phyloP scores from a whole-genome alignment of 2,329 filamentous ascomycete species.

The Cyphellophora attinorum region DNA sequence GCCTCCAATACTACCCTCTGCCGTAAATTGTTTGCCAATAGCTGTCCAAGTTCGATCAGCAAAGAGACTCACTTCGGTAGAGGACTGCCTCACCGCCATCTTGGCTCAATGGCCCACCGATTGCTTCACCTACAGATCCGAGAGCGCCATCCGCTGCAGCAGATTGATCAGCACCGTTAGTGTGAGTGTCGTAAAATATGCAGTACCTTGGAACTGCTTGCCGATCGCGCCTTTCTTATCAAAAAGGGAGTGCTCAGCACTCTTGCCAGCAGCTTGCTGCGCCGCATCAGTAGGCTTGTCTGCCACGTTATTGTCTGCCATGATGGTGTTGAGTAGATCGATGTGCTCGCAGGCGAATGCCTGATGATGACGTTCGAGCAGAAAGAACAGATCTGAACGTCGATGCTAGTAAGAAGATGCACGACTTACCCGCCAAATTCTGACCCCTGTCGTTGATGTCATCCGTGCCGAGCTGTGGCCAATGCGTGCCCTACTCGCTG shows the following conservation, averaged over 20 bases:
- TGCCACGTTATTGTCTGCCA: slow-evolving; percentile 11
- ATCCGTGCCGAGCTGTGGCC: too few species aligned
- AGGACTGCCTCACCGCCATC: slow-evolving; percentile 15
- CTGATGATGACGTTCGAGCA: too few species aligned
- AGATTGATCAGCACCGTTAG: too few species aligned
- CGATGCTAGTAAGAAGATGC: too few species aligned
- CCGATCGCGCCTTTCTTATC: slow-evolving; percentile 25
- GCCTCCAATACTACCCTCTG: slow-evolving; percentile 24
- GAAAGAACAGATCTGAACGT: too few species aligned
- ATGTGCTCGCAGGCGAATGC: too few species aligned
- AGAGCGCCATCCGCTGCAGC: slow-evolving; percentile 22
- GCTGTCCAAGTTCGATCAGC: too few species aligned
- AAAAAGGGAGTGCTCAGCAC: slow-evolving; percentile 14
- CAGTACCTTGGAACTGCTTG: slow-evolving; percentile 21
- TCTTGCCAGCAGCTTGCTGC: not conserved
- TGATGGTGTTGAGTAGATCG: not conserved
- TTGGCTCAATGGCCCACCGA: slow-evolving; percentile 27
- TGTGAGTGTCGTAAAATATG: too few species aligned
- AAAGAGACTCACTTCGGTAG: too few species aligned
- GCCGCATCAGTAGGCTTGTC: not conserved
- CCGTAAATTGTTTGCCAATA: slow-evolving; percentile 28
- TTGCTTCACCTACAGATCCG: slow-evolving; percentile 24
- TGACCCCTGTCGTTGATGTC: too few species aligned
- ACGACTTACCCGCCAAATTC: too few species aligned
- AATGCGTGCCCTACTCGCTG: too few species aligned